These are phyloP conservation scores for Petunia secreta DNA, from an alignment of 257 asterid species.

Conservation along the genomic window DNA sequence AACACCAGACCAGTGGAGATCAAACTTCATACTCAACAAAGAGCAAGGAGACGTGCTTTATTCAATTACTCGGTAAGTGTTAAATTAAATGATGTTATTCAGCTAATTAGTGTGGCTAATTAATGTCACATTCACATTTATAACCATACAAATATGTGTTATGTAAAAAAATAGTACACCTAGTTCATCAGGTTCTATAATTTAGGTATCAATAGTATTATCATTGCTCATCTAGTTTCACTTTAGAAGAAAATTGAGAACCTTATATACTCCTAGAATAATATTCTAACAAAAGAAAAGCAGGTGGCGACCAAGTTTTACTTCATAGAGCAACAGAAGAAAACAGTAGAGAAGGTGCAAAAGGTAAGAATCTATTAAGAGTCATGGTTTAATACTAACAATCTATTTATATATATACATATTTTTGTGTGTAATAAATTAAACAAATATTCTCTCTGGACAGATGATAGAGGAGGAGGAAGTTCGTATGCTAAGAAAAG, in stretches of 20 bases:
- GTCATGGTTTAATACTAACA: background rate
- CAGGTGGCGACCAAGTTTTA: conserved; percentile 66
- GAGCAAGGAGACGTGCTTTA: conserved; percentile 72
- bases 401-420: background rate
- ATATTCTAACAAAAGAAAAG: background rate
- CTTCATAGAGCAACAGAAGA: conserved; percentile 63
- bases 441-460: background rate
- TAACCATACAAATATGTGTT: background rate
- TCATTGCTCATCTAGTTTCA: background rate
- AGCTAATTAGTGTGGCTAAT: background rate
- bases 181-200: background rate
- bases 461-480: conserved; percentile 81
- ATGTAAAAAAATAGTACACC: background rate
- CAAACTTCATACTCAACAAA: conserved; percentile 75
- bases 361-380: conserved; percentile 46
- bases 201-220: background rate
- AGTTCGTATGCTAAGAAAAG: conserved; percentile 64
- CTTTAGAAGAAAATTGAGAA: background rate
- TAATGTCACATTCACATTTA: background rate
- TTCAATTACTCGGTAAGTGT: conserved; percentile 64
- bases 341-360: conserved; percentile 60
- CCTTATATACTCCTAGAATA: background rate
- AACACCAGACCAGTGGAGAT: conserved; percentile 62
- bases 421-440: background rate
- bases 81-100: background rate